Evolutionary conservation across 495 filamentous ascomycete genomes (phyloP).

Genomic region (Cairneyella variabilis): DNA sequence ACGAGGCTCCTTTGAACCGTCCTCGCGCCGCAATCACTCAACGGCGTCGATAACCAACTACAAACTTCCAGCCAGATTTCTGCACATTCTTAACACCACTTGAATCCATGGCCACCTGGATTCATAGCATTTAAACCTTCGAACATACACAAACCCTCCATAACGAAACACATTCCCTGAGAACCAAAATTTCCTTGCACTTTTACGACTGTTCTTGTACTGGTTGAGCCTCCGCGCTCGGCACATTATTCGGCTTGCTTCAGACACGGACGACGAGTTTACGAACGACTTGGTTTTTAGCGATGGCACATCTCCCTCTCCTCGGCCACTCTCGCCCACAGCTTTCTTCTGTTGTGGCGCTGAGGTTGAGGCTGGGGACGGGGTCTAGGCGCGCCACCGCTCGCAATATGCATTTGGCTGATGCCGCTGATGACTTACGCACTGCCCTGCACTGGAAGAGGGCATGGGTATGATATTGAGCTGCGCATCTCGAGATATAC

Average conservation of each 20-base stretch:
- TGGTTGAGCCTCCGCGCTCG: conserved; percentile 19
- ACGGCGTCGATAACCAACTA: conserved; percentile 27
- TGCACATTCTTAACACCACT: conserved; percentile 18
- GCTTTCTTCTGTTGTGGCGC: too few species aligned
- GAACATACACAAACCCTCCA: conserved; percentile 22
- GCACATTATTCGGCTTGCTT: conserved; percentile 26
- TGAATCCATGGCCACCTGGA: conserved; percentile 3
- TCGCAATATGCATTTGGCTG: too few species aligned
- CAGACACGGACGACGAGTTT: conserved; percentile 27
- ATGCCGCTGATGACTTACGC: background rate
- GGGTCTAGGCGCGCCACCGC: too few species aligned
- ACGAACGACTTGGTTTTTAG: conserved; percentile 19
- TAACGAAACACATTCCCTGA: conserved; percentile 23
- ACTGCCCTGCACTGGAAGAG: background rate
- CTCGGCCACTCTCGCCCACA: background rate
- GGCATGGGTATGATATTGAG: background rate
- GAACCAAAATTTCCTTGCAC: conserved; percentile 23
- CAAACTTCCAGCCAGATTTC: conserved; percentile 10
- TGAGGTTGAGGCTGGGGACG: too few species aligned
- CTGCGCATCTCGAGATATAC: background rate
- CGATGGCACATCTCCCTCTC: background rate
- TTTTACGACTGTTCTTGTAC: conserved; percentile 26
- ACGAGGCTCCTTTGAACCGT: conserved; percentile 42
- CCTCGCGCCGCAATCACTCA: conserved; percentile 37
- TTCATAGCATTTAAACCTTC: conserved; percentile 15